Evolutionary conservation across 2,329 filamentous ascomycete species (phyloP), one percentile per base, ranked within the genome.

Genomic region (Fusarium sp.): DNA sequence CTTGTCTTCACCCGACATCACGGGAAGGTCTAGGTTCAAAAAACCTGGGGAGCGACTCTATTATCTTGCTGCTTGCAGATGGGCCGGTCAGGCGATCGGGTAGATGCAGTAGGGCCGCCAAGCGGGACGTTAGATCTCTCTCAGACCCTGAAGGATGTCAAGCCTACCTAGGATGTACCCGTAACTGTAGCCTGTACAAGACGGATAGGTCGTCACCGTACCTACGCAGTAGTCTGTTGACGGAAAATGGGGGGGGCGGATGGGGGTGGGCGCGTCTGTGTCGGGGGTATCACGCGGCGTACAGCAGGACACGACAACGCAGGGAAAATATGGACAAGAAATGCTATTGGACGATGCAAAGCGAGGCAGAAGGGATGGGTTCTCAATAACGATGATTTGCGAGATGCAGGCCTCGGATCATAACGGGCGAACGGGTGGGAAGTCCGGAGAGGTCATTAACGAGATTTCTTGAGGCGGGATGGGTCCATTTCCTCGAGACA

Each of bases 61-160:
- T 80, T 80, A 77, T 80, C 76, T 79, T 75, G 69, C 72, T 80
- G 76, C 79, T 79, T 81, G 81, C 79, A 79, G 79, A 69, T 78
- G 73, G 71, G 71, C 71, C 69, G 74, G 77, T 83, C 80, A 80
- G 80, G 75, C 76, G 75, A 76, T 80, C 76, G 79, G 78, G 78
- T 78, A 79, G 79, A 77, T 78, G 80, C 81, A 81, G 79, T 71
- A 77, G 74, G 76, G 70, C 71, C 75, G 77, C 72, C 72, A 72
- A 75, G 67, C 61, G 71, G 75, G 65, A 73, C 65, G 69, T 78
- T 65, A 76, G 71, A 79, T 74, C 60, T 71, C 68, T 72, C 71
- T 50, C 56, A 64, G 70, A 63, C 62, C 70, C 68, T 76, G 69
- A 69, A 65, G 63, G 66, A 58, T 72, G 70, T 72, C 66, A 70